Percentiles rank a stretch among this genome's conserved stretches.
Conservation (phyloP, 371 early-diverging fungal genomes). For the Mortierella sp. region DNA sequence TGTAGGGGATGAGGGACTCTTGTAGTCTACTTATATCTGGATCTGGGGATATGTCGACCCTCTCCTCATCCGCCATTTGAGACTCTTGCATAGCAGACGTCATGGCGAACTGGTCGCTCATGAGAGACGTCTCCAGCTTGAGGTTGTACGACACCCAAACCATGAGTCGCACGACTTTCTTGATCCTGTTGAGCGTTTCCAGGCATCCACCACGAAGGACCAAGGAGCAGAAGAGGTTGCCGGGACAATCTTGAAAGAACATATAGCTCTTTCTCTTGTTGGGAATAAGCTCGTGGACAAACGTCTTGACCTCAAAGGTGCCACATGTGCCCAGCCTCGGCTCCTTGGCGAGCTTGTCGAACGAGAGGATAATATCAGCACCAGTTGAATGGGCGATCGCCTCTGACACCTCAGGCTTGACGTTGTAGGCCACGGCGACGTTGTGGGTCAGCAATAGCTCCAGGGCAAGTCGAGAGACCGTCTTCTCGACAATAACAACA, state of each 20-base stretch:
- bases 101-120: slow-evolving; percentile 80
- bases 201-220: slow-evolving; percentile 86
- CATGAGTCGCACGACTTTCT: slow-evolving; percentile 84
- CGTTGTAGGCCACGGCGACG: slow-evolving; percentile 85
- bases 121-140: slow-evolving; percentile 85
- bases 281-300: slow-evolving; percentile 81
- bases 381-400: slow-evolving; percentile 88
- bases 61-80: slow-evolving; percentile 32
- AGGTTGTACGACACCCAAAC: slow-evolving; percentile 88
- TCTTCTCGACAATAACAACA: slow-evolving; percentile 84
- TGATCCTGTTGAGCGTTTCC: slow-evolving; percentile 75
- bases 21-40: slow-evolving; percentile 37
- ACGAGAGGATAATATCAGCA: slow-evolving; percentile 85
- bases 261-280: slow-evolving; percentile 88
- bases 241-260: slow-evolving; percentile 87
- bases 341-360: slow-evolving; percentile 80
- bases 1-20: slow-evolving; percentile 62
- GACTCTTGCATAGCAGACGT: slow-evolving; percentile 52
- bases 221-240: slow-evolving; percentile 88
- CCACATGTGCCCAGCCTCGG: slow-evolving; percentile 85
- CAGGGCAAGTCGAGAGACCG: slow-evolving; percentile 84
- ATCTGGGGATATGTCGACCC: slow-evolving; percentile 26
- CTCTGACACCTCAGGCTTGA: slow-evolving; percentile 85
- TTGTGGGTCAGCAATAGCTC: slow-evolving; percentile 85
- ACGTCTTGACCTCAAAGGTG: slow-evolving; percentile 81